Base-by-base conservation (phyloP, 2,329 filamentous ascomycete genomes). In the Blastomyces parvus region DNA sequence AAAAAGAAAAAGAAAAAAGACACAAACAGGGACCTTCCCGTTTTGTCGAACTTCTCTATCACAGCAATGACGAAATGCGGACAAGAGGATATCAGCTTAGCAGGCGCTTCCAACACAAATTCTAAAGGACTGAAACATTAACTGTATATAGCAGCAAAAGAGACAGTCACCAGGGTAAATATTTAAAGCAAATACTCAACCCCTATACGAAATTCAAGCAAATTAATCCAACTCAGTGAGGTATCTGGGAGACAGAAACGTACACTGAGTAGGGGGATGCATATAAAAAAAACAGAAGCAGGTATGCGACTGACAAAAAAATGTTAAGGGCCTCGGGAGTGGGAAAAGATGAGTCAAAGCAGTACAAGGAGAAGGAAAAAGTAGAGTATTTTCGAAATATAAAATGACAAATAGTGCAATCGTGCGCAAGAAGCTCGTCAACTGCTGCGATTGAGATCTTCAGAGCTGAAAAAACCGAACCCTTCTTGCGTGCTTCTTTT, bases 361-460 rank as follows among this genome's bases (percentile, higher is more conserved):
- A 33, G 33, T 7, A 42, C 40, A 40, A 9, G 3, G 3, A 19
- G 17, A 19, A 56, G 6, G 8, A 40, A 57, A 40, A 57, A 40
- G 3, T 25, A 40, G 1, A 5, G 27, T 33, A 19, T 22, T 22
- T 22, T 27, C 40, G 42, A 58, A 58, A 52, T 27, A 52, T 6
- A 14, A 52, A 52, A 52, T 27, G 11, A 53, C 27, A 53, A 33
- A 53, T 30, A 30, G 27, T 27, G 57, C 57, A 59, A 59, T 59
- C 27, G 13, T 33, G 40, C 57, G 22, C 57, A 59, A 59, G 40
- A 59, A 46, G 56, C 38, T 30, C 56, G 56, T 14, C 56, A 44
- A 27, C 38, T 44, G 38, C 22, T 38, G 56, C 56, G 46, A 59
- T 59, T 13, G 14, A 59, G 22, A 30, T 25, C 57, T 27, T 22